These are phyloP conservation scores for Emergomyces orientalis DNA, from an alignment of 2,329 filamentous ascomycete species.

Conservation along the genomic window DNA sequence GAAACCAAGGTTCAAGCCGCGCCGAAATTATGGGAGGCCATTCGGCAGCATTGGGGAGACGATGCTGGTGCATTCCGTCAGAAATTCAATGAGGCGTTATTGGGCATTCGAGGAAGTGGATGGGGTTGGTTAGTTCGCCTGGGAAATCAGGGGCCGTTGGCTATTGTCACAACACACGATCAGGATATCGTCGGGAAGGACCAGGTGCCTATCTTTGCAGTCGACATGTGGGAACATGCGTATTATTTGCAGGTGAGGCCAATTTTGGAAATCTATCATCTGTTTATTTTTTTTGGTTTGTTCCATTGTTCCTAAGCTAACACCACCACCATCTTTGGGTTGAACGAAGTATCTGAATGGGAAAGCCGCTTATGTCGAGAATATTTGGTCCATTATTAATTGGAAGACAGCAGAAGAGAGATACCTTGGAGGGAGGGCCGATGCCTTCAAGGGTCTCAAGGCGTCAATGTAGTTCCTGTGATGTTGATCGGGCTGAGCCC, in stretches of 20 bases:
- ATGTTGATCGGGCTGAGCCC: background rate
- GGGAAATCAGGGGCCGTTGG: constrained; percentile 48
- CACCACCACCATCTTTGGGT: background rate
- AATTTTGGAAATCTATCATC: background rate
- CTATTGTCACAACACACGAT: constrained; percentile 74
- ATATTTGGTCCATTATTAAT: constrained; percentile 88
- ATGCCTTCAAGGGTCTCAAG: constrained; percentile 6
- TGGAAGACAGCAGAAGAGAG: constrained; percentile 77
- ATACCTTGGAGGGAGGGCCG: constrained; percentile 26
- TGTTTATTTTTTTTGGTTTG: background rate
- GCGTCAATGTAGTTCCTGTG: constrained; percentile 1
- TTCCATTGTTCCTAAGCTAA: background rate
- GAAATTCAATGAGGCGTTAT: constrained; percentile 54
- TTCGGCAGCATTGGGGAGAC: constrained; percentile 59
- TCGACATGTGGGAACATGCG: constrained; percentile 92
- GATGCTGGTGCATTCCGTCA: constrained; percentile 53
- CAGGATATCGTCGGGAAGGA: constrained; percentile 73
- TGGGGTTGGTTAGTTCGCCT: constrained; percentile 81
- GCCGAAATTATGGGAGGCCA: constrained; percentile 51
- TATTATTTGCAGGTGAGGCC: constrained; percentile 66
- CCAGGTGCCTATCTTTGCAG: constrained; percentile 60
- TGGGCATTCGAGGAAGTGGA: constrained; percentile 71
- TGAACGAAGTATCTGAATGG: constrained; percentile 69
- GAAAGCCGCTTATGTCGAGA: constrained; percentile 84
- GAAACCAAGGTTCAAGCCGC: constrained; percentile 47